Base-by-base conservation (phyloP, 1,284 basidiomycete species). In the Calocybe gambosa region DNA sequence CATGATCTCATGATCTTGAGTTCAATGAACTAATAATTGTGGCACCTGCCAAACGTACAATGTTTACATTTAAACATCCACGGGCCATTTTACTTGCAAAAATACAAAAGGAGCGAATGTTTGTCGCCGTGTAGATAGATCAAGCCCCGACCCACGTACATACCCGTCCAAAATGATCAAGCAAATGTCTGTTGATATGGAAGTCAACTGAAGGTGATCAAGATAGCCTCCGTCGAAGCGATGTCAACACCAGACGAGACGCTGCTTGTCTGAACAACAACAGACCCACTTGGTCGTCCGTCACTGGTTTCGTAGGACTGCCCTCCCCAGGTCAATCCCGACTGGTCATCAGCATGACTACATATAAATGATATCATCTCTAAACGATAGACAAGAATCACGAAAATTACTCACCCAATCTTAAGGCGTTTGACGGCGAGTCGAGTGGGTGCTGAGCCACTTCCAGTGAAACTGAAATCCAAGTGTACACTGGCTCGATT, bases 341-440 rank as follows among this genome's bases (percentile, higher is more conserved):
- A 55, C 16, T 43, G 40, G 40, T 53, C 54, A 38, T 51, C 45
- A 19, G 52, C 52, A 18, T 46, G 43, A n/a, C 52, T 55, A 16
- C 9, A 29, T 13, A 41, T 5, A 6, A 13, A 29, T 13, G 13
- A 29, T 5, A 8, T 25, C 19, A 39, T 36, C 3, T 45, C 25
- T 15, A 23, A 1, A 16, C n/a, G 13, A 15, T 31, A 8, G 43
- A 39, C 15, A 5, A 16, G n/a, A 41, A 28, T 4, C 18, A 9
- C 21, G 1, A 19, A 19, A 37, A 18, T 4, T 3, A 38, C 45
- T 12, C 56, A 77, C 75, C 63, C 60, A 35, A 80, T 72, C 15
- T 56, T 54, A 25, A 79, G 61, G 33, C 71, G 60, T 60, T 77
- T 80, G 16, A 76, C 57, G 15, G 52, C 51, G 52, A 70, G 63